A percentile compares a stretch with the other conserved stretches of the same genome.
These are phyloP conservation scores for Lactarius sanguifluus DNA, from an alignment of 768 basidiomycete genomes.

Conservation along the genomic window DNA sequence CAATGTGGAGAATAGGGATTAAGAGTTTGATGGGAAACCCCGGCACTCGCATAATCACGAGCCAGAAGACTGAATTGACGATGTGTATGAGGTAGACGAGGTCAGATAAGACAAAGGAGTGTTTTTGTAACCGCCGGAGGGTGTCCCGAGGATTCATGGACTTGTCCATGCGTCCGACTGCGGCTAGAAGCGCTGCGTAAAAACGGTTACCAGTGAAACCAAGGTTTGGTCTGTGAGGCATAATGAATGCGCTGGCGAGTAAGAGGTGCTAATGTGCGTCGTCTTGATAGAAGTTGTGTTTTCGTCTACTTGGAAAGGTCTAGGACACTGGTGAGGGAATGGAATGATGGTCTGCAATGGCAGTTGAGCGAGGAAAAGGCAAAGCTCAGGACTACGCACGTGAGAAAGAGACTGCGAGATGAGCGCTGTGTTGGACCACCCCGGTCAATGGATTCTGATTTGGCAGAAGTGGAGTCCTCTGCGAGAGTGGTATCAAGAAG, in stretches of 20 bases:
- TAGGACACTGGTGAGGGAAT: neutral
- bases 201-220: conserved; percentile 27
- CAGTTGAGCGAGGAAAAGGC: neutral
- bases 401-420: neutral
- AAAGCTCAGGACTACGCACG: neutral
- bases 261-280: neutral
- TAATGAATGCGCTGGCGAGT: neutral
- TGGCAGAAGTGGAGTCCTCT: neutral
- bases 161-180: conserved; percentile 69
- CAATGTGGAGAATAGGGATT: conserved; percentile 69
- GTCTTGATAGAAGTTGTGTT: neutral
- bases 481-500: neutral
- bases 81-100: conserved; percentile 64
- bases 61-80: conserved; percentile 64
- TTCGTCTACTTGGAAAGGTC: neutral
- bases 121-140: conserved; percentile 53
- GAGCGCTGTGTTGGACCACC: neutral
- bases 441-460: neutral
- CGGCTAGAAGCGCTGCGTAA: conserved; percentile 54
- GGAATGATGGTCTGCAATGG: neutral
- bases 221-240: conserved; percentile 18
- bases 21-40: conserved; percentile 70
- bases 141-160: conserved; percentile 72
- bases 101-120: conserved; percentile 59
- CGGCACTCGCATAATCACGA: conserved; percentile 68